These are phyloP conservation scores for Neoascochyta sp. DNA, from an alignment of 2,329 filamentous ascomycete species.

Conservation along the genomic window DNA sequence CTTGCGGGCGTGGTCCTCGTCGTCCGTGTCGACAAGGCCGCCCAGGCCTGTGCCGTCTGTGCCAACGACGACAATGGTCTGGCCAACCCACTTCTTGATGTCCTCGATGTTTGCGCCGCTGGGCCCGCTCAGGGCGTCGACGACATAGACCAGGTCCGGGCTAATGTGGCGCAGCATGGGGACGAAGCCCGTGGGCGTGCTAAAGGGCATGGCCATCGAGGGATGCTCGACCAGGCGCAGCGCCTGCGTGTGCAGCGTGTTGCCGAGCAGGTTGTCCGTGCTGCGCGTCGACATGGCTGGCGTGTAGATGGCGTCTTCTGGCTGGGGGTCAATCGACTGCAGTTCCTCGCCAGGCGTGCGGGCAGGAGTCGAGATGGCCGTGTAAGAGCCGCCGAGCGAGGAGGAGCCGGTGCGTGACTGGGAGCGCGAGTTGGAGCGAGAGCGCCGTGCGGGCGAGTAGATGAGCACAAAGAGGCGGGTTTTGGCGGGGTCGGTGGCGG, in stretches of 20 bases:
- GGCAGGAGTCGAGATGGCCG: constrained; percentile 70
- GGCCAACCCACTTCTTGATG: constrained; percentile 58
- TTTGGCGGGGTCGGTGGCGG: constrained; percentile 67
- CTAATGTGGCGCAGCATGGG: constrained; percentile 83
- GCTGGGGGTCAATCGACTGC: constrained; percentile 42
- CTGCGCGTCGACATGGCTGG: constrained; percentile 34
- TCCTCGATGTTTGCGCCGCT: constrained; percentile 71
- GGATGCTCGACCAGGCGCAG: constrained; percentile 76
- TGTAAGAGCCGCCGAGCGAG: constrained; percentile 77
- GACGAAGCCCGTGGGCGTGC: constrained; percentile 73
- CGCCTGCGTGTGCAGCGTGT: constrained; percentile 76
- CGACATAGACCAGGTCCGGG: constrained; percentile 82
- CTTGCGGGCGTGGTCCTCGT: constrained; percentile 46
- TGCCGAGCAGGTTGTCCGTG: constrained; percentile 58
- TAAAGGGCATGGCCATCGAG: constrained; percentile 84
- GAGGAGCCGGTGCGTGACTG: constrained; percentile 42
- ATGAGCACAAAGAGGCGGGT: constrained; percentile 84
- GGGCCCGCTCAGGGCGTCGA: constrained; percentile 75
- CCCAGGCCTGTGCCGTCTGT: constrained; percentile 43
- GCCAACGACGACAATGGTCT: constrained; percentile 58
- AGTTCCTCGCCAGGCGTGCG: constrained; percentile 63
- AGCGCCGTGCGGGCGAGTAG: constrained; percentile 77
- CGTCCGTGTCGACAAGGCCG: constrained; percentile 58
- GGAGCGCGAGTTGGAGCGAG: constrained; percentile 47
- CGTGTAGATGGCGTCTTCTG: constrained; percentile 40